Evolutionary conservation across 345 rosid species (phyloP).

Genomic region (Erucastrum elatum): DNA sequence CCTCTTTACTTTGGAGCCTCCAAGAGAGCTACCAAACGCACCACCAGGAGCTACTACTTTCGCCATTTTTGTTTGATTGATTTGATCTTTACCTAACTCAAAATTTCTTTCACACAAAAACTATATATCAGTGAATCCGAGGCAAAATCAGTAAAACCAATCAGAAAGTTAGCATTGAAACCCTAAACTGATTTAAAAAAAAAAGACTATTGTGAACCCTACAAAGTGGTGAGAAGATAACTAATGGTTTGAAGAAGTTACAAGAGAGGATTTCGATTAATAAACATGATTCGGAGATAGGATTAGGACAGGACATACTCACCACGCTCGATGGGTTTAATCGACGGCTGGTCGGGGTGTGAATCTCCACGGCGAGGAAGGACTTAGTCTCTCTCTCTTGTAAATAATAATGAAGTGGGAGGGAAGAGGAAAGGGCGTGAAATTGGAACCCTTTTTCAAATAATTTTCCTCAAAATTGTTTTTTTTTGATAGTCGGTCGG

Average conservation of each 20-base stretch:
- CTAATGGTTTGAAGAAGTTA: background rate
- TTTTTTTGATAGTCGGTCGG: too few relatives aligned
- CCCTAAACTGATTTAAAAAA: background rate
- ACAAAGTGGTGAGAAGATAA: background rate
- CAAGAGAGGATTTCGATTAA: background rate
- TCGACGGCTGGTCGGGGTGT: too few relatives aligned
- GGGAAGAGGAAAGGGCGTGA: slow-evolving; percentile 32
- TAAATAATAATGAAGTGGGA: too few relatives aligned
- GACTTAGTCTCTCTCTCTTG: too few relatives aligned
- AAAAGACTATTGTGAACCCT: background rate
- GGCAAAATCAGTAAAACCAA: background rate
- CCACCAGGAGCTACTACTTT: slow-evolving; percentile 64
- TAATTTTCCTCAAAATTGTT: background rate
- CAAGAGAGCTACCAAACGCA: slow-evolving; percentile 49
- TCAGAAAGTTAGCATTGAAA: background rate
- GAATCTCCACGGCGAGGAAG: too few relatives aligned
- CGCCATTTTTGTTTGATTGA: slow-evolving; percentile 49
- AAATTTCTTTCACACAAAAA: background rate
- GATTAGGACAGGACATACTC: background rate
- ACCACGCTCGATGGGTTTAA: slow-evolving; percentile 16
- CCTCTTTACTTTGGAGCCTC: slow-evolving; percentile 54
- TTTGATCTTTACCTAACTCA: slow-evolving; percentile 22
- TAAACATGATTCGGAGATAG: slow-evolving; percentile 14
- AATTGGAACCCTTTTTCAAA: background rate
- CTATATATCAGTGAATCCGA: too few relatives aligned